Percentiles rank a stretch among this genome's conserved stretches.
Conservation (phyloP, 176 grass and related monocot species). For the Musa schizocarpa region DNA sequence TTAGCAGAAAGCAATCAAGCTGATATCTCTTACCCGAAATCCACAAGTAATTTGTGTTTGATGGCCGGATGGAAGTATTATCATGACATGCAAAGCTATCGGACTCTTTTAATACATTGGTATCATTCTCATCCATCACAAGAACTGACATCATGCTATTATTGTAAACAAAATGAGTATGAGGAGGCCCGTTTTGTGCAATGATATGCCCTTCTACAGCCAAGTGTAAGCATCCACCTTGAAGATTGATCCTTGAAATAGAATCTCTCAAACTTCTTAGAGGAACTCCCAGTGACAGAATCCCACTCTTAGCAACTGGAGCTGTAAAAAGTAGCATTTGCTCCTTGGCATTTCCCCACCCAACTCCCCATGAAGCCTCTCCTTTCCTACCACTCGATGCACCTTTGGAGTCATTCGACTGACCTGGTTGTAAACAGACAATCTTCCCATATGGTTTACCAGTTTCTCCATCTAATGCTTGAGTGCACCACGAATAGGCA, state of each 20-base stretch:
- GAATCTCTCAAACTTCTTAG: neutral
- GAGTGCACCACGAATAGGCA: neutral
- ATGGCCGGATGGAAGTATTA: neutral
- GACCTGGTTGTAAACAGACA: neutral
- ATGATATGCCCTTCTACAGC: neutral
- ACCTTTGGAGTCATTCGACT: neutral
- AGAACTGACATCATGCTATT: neutral
- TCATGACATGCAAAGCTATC: neutral
- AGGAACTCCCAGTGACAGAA: neutral
- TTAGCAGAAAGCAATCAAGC: neutral
- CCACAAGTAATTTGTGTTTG: neutral
- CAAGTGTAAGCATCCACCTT: neutral
- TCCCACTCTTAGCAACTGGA: neutral
- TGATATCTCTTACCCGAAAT: neutral
- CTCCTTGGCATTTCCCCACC: neutral
- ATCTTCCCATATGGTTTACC: slow-evolving; percentile 1
- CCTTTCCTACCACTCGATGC: neutral
- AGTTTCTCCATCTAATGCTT: neutral
- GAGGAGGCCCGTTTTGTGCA: neutral
- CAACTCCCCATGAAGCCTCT: slow-evolving; percentile 10
- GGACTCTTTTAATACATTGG: too few species aligned
- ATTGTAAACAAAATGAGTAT: neutral
- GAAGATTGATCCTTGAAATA: neutral
- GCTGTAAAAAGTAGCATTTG: slow-evolving; percentile 6
- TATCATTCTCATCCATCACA: neutral